Conservation (phyloP, 768 basidiomycete genomes). For the Lepiota venenata region DNA sequence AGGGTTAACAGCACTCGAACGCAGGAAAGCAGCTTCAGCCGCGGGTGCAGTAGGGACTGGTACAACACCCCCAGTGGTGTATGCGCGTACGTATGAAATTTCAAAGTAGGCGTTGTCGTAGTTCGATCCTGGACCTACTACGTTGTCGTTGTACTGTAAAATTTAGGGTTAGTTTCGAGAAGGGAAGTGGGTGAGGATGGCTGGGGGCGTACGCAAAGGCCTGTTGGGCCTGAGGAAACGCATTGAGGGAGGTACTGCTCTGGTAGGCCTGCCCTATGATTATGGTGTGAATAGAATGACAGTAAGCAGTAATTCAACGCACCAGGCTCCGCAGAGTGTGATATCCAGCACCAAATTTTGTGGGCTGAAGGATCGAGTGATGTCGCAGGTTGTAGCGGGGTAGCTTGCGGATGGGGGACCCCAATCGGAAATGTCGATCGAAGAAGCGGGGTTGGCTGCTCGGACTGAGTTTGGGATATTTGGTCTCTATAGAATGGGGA, state of each 20-base stretch:
- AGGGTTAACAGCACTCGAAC: too few species aligned
- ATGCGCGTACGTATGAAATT: slow-evolving; percentile 54
- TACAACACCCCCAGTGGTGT: slow-evolving; percentile 1
- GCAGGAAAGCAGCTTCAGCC: too few species aligned
- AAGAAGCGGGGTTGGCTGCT: slow-evolving; percentile 29
- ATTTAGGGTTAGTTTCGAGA: too few species aligned
- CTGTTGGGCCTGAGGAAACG: background rate
- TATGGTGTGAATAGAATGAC: background rate
- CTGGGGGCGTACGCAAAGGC: slow-evolving; percentile 1
- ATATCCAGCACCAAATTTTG: slow-evolving; percentile 69
- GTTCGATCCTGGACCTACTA: slow-evolving; percentile 38
- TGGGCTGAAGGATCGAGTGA: slow-evolving; percentile 52
- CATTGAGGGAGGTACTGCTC: slow-evolving; percentile 6
- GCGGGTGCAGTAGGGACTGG: too few species aligned
- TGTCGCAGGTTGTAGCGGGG: slow-evolving; percentile 49
- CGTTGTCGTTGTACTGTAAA: slow-evolving; percentile 45
- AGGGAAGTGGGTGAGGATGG: background rate
- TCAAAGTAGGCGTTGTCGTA: slow-evolving; percentile 59
- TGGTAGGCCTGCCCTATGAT: background rate
- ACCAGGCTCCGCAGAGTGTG: slow-evolving; percentile 56
- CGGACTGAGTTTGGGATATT: slow-evolving; percentile 36
- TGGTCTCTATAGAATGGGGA: slow-evolving; percentile 28
- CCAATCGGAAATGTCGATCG: slow-evolving; percentile 38
- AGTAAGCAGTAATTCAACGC: background rate
- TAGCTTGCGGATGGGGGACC: slow-evolving; percentile 67